Conservation (phyloP, 1,139 yeast genomes). For the Yamadazyma dushanensis region DNA sequence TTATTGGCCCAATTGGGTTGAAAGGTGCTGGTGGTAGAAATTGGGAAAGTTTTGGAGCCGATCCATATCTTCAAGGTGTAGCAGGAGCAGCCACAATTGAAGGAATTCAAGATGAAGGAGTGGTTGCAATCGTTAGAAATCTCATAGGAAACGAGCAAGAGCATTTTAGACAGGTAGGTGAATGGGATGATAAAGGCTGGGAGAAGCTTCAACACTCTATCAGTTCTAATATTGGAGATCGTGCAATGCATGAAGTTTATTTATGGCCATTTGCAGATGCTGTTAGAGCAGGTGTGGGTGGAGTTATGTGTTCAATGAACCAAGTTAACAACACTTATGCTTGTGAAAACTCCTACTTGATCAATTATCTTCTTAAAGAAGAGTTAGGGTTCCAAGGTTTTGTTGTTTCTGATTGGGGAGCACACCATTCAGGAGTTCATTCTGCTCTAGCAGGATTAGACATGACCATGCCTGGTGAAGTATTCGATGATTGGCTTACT, state of each 20-base stretch:
- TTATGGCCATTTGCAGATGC: constrained; percentile 70
- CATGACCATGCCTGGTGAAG: constrained; percentile 69
- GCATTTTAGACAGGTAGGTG: constrained; percentile 59
- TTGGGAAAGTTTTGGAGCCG: constrained; percentile 69
- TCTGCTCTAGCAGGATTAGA: constrained; percentile 63
- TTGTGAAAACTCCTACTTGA: constrained; percentile 59
- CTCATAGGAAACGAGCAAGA: constrained; percentile 66
- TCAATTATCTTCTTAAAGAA: constrained; percentile 57
- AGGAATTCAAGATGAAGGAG: constrained; percentile 61
- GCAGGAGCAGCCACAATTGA: constrained; percentile 54
- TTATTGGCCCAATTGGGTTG: constrained; percentile 62
- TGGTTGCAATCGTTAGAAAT: constrained; percentile 56
- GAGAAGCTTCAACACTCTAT: constrained; percentile 37
- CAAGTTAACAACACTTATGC: constrained; percentile 58
- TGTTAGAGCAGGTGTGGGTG: constrained; percentile 59
- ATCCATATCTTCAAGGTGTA: constrained; percentile 61
- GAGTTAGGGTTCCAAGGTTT: constrained; percentile 70
- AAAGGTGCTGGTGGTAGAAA: constrained; percentile 66
- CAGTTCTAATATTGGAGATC: constrained; percentile 57
- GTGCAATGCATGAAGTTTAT: constrained; percentile 63
- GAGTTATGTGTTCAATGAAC: constrained; percentile 64
- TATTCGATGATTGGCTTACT: constrained; percentile 51
- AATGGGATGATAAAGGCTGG: constrained; percentile 52
- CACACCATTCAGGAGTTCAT: constrained; percentile 57
- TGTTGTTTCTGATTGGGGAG: constrained; percentile 68